Evolutionary conservation across 345 rosid species (phyloP), one percentile per base, ranked within the genome.

Genomic region (Pseudoturritis turrita): DNA sequence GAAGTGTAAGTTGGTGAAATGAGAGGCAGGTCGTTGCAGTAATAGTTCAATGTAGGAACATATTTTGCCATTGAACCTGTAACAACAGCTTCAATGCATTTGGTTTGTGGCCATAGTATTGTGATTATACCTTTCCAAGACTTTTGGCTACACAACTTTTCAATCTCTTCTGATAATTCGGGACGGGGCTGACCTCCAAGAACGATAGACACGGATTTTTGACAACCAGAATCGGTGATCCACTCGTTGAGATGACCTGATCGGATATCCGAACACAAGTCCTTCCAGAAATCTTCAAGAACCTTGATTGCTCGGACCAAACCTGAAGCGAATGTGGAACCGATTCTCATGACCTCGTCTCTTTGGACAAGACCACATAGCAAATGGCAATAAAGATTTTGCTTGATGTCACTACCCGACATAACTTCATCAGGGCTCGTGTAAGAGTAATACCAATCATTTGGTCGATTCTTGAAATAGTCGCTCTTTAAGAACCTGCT

Each of bases 31-130:
- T 88, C 88, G 5, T 83, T 89, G 19, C 86, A 71, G 71, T 85
- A 85, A 43, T 79, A 81, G 33, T 82, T 86, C 17, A 88, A 85
- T 11, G 78, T 74, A 7, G 84, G 75, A 35, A 85, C 81, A 49
- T 86, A 86, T 44, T 85, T 84, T 13, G 84, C 91, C 95, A 86
- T 88, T 3, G 88, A 76, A 26, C 91, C 91, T n/a, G 95, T 85
- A 62, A 86, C 77, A 41, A 85, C 77, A 28, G 82, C 81, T 65
- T 77, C 84, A 68, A 86, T 77, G 73, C 58, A 83, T 82, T 82
- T 88, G 12, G 85, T 80, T 55, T 55, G 53, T 8, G 91, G 95
- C 89, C 91, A 86, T 12, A 88, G 70, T 66, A 47, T 85, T 73
- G 56, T 83, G 8, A 88, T 73, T 66, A 88, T 85, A 43, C 87